Percentiles rank a stretch among this genome's conserved stretches.
Conservation (phyloP, 805 yeast species). For the Candida ulmi region DNA sequence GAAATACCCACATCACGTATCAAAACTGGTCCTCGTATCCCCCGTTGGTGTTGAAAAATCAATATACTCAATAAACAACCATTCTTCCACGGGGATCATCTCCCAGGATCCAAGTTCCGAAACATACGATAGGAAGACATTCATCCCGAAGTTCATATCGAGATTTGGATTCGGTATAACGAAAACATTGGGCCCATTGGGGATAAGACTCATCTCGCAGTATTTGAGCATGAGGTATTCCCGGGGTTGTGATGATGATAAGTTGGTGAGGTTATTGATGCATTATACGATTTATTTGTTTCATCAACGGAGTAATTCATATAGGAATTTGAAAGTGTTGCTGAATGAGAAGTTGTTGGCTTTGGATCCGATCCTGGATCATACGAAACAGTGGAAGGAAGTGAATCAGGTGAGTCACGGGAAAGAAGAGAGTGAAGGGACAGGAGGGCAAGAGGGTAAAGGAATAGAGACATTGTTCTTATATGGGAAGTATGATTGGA, state of each 20-base stretch:
- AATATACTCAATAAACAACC: slow-evolving; percentile 47
- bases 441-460: too few relatives aligned
- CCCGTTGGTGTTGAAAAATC: slow-evolving; percentile 79
- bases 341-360: slow-evolving; percentile 39
- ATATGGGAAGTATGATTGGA: slow-evolving; percentile 74
- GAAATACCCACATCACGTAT: slow-evolving; percentile 48
- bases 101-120: slow-evolving; percentile 17
- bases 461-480: too few relatives aligned
- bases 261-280: slow-evolving; percentile 14
- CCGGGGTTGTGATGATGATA: slow-evolving; percentile 14
- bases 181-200: slow-evolving; percentile 38
- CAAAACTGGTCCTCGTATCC: slow-evolving; percentile 54
- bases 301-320: slow-evolving; percentile 18
- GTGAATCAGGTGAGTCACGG: too few relatives aligned
- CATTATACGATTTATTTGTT: slow-evolving; percentile 18
- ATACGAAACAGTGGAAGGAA: slow-evolving; percentile 34
- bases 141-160: slow-evolving; percentile 27
- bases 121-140: slow-evolving; percentile 21
- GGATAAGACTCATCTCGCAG: slow-evolving; percentile 30
- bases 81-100: slow-evolving; percentile 7
- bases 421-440: too few relatives aligned
- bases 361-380: slow-evolving; percentile 60
- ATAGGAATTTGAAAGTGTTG: slow-evolving; percentile 9
- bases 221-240: slow-evolving; percentile 26
- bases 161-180: slow-evolving; percentile 40